phyloP scores from a whole-genome alignment of 1,139 yeast species.

The Petasospora fabianii region DNA sequence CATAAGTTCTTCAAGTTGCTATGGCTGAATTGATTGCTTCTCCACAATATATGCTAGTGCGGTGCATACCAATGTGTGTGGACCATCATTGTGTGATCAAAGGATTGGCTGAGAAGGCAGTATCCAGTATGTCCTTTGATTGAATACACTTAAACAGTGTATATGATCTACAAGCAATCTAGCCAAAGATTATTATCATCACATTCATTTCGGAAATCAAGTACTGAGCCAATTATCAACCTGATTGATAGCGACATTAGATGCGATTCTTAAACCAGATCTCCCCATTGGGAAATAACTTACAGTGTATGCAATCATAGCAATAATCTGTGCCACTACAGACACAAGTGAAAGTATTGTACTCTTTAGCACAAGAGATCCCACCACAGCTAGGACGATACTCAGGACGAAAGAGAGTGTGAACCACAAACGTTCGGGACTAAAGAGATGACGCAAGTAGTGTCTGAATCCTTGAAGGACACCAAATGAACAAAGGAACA shows the following conservation, averaged over 20 bases:
- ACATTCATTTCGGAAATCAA: constrained; percentile 1
- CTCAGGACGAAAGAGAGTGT: constrained; percentile 47
- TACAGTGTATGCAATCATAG: constrained; percentile 55
- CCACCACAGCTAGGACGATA: constrained; percentile 46
- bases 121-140: too few relatives aligned
- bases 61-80: too few relatives aligned
- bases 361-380: constrained; percentile 44
- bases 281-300: constrained; percentile 63
- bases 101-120: constrained; percentile 2
- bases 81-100: too few relatives aligned
- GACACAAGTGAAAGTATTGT: constrained; percentile 48
- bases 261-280: constrained; percentile 51
- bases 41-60: neutral
- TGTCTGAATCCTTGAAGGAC: constrained; percentile 51
- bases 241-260: constrained; percentile 52
- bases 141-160: too few relatives aligned
- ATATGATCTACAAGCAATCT: too few relatives aligned
- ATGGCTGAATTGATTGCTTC: neutral
- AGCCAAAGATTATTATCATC: too few relatives aligned
- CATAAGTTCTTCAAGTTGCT: neutral
- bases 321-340: constrained; percentile 47
- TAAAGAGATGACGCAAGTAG: constrained; percentile 46
- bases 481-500: constrained; percentile 55
- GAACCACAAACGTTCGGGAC: constrained; percentile 49
- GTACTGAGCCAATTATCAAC: constrained; percentile 52